phyloP scores from a whole-genome alignment of 306 rosid species.

The Astragalus glycyphyllos region DNA sequence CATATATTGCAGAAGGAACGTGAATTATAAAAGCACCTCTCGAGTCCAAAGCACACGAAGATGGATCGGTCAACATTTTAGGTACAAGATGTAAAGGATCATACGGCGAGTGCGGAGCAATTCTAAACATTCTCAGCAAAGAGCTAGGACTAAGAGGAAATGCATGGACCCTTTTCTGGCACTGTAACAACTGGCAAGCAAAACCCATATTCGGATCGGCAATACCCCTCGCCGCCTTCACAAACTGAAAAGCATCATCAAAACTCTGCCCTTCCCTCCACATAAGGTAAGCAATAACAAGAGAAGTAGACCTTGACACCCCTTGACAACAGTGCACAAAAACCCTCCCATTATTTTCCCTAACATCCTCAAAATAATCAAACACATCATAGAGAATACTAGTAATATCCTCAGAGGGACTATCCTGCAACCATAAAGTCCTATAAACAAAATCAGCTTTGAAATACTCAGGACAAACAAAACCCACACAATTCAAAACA shows the following conservation, averaged over 20 bases:
- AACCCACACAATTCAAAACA: constrained; percentile 94
- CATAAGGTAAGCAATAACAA: constrained; percentile 97
- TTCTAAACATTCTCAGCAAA: constrained; percentile 85
- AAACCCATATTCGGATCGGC: constrained; percentile 99
- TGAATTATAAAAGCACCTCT: constrained; percentile 94
- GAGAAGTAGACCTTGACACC: constrained; percentile 94
- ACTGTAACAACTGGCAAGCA: constrained; percentile 96
- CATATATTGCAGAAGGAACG: constrained; percentile 77
- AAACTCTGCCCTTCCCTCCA: constrained; percentile 99
- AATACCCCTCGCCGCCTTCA: constrained; percentile 97
- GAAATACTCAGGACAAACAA: constrained; percentile 96
- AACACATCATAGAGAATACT: constrained; percentile 93
- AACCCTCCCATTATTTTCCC: constrained; percentile 89
- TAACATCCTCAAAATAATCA: constrained; percentile 98
- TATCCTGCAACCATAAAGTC: constrained; percentile 97
- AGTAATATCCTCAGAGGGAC: constrained; percentile 97
- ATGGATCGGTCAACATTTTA: constrained; percentile 88
- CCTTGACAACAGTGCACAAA: constrained; percentile 99
- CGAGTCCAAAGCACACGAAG: constrained; percentile 75
- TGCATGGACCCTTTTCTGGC: constrained; percentile 98
- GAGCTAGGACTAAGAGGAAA: constrained; percentile 99
- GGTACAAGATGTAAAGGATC: constrained; percentile 99
- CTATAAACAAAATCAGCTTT: constrained; percentile 86
- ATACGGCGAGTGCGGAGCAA: constrained; percentile 94
- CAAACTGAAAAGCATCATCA: constrained; percentile 98